A percentile compares a stretch with the other conserved stretches of the same genome.
Conservation (phyloP, 1,284 basidiomycete genomes). For the Cryptococcus sp. region DNA sequence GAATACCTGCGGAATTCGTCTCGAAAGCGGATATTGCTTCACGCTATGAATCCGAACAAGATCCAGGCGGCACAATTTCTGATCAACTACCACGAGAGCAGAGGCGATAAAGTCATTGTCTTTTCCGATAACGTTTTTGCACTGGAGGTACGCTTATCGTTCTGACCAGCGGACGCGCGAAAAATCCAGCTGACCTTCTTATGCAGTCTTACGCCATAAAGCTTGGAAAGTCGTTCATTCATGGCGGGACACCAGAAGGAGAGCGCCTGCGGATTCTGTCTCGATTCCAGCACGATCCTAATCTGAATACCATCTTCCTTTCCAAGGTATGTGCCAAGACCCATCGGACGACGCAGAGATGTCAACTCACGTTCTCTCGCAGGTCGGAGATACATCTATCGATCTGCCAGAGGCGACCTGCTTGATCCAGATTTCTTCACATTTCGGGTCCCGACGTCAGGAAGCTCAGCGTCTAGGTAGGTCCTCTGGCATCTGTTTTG, state of each 20-base stretch:
- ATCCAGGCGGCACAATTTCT: conserved; percentile 99
- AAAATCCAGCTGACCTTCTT: conserved; percentile 12
- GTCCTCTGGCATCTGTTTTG: conserved; percentile 27
- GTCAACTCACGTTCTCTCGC: conserved; percentile 14
- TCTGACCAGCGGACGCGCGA: not conserved
- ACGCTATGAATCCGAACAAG: conserved; percentile 99
- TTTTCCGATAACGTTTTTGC: conserved; percentile 99
- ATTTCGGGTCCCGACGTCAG: conserved; percentile 97
- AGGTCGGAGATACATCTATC: conserved; percentile 99
- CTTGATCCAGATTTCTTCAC: conserved; percentile 99
- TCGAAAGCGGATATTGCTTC: conserved; percentile 91
- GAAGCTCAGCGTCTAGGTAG: conserved; percentile 92
- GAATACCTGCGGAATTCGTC: conserved; percentile 81
- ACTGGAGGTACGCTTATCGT: conserved; percentile 69
- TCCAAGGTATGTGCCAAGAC: conserved; percentile 68
- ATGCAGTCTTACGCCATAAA: conserved; percentile 91
- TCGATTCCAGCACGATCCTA: conserved; percentile 93
- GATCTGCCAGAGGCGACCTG: conserved; percentile 99
- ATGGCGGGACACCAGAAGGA: conserved; percentile 92
- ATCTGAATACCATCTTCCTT: conserved; percentile 97
- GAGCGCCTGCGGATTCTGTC: conserved; percentile 95
- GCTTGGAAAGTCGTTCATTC: conserved; percentile 91
- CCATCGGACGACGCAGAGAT: conserved; percentile 8
- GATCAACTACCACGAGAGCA: conserved; percentile 96
- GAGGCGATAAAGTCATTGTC: conserved; percentile 99